Evolutionary conservation across 2,329 filamentous ascomycete species (phyloP), one percentile per base, ranked within the genome.

Genomic region (Colletotrichum sp.): DNA sequence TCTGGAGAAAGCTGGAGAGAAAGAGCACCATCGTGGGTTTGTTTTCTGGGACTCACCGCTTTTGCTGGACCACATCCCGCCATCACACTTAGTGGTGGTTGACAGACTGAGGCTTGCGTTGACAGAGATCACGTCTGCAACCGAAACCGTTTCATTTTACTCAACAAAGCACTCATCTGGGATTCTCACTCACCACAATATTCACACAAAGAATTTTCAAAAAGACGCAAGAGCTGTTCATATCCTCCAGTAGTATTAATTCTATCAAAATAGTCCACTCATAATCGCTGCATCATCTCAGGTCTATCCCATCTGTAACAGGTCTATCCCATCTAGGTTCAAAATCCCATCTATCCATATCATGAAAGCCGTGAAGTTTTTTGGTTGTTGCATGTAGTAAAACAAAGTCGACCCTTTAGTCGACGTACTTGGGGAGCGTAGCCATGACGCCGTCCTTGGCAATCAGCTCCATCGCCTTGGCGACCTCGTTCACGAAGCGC

Each of bases 361-460:
- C 39, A 48, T 66, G 61, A 65, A 43, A 48, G 48, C 64, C 43
- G 43, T 66, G n/a, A 66, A 66, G 43, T 52, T 52, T 13, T 52
- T 48, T 48, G 15, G 22, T 48, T 48, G 9, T 52, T 25, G 43
- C 64, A 30, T 12, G n/a, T 64, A 15, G 28, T 65, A 43, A 65
- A 52, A 66, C 39, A 52, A 48, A 22, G 22, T 22, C 22, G 22
- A 22, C 65, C 30, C n/a, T 27, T 58, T 36, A 73, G 32, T 75
- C 64, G 30, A 88, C 81, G 78, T 89, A 89, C 83, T 89, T 88
- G 77, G 87, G 84, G 68, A 90, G 81, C 2, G 88, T 89, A 70
- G 86, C 87, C 82, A 89, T 79, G 36, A 89, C 83, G 32, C 88
- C 88, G 61, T 89, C 87, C 78, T 83, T 81, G 71, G 81, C 78